phyloP scores from a whole-genome alignment of 345 rosid species.

The Orychophragmus violaceus region DNA sequence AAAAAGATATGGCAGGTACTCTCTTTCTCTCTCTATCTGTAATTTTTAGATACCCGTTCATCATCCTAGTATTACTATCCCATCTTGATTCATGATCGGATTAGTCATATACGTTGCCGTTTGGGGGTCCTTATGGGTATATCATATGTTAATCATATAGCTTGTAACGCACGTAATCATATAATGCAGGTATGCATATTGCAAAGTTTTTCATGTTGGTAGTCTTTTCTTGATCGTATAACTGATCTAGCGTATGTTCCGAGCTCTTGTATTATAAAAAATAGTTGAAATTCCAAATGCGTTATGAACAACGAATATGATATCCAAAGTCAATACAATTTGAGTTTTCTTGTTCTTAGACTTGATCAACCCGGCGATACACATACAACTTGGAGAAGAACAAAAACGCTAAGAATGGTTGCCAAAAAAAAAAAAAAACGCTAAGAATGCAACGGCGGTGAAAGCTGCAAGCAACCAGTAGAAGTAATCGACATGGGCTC shows the following conservation, averaged over 20 bases:
- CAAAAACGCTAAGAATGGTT: background rate
- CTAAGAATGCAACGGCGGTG: background rate
- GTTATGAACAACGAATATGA: background rate
- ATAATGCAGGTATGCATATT: background rate
- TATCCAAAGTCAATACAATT: background rate
- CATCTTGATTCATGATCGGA: background rate
- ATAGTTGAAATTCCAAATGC: background rate
- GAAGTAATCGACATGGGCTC: background rate
- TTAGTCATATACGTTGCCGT: background rate
- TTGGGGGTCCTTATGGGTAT: background rate
- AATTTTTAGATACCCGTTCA: background rate
- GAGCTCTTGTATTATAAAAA: background rate
- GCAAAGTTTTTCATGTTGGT: background rate
- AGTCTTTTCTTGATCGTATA: background rate
- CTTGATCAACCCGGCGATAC: background rate
- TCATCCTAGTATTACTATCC: background rate
- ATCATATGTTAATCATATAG: background rate
- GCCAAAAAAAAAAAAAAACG: background rate
- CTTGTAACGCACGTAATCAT: background rate
- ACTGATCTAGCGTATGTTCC: background rate
- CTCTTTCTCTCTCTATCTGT: too few species aligned
- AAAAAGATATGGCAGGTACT: conserved; percentile 3
- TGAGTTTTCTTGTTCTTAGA: background rate
- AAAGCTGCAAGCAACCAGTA: background rate
- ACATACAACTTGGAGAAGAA: background rate